A percentile compares a stretch with the other conserved stretches of the same genome.
Conservation (phyloP, 2,329 filamentous ascomycete genomes). For the Trichoderma simmonsii region DNA sequence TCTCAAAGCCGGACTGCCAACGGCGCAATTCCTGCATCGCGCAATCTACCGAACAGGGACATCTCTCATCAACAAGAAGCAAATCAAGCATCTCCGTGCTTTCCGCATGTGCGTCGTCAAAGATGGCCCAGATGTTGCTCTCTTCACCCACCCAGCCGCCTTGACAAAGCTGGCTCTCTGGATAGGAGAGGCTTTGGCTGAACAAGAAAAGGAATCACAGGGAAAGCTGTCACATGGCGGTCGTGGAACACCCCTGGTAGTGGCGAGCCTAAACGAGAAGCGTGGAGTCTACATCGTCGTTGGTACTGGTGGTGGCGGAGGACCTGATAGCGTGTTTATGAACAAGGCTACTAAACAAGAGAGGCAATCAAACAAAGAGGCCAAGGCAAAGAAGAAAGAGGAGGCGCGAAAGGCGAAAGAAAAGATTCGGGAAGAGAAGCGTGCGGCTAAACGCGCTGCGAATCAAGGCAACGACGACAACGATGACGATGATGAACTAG, state of each 20-base stretch:
- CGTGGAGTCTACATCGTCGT: slow-evolving; percentile 89
- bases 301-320: slow-evolving; percentile 83
- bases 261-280: slow-evolving; percentile 84
- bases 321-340: slow-evolving; percentile 66
- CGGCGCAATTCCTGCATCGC: slow-evolving; percentile 83
- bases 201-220: slow-evolving; percentile 77
- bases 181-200: slow-evolving; percentile 87
- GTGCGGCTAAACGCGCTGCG: slow-evolving; percentile 51
- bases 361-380: slow-evolving; percentile 59
- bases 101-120: slow-evolving; percentile 96
- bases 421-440: slow-evolving; percentile 59
- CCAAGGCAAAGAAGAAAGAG: slow-evolving; percentile 60
- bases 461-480: slow-evolving; percentile 46
- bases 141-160: slow-evolving; percentile 91
- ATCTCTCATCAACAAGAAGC: slow-evolving; percentile 84
- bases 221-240: slow-evolving; percentile 67
- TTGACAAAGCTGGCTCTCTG: slow-evolving; percentile 91
- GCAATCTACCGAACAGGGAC: slow-evolving; percentile 93
- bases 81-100: slow-evolving; percentile 86
- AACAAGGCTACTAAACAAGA: slow-evolving; percentile 65
- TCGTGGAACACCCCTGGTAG: slow-evolving; percentile 79
- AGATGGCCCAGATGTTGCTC: slow-evolving; percentile 83
- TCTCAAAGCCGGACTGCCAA: slow-evolving; percentile 71
- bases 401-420: slow-evolving; percentile 55
- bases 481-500: slow-evolving; percentile 46